Evolutionary conservation across 192 early-diverging fungal genomes (phyloP).

Genomic region (Funneliformis mosseae): DNA sequence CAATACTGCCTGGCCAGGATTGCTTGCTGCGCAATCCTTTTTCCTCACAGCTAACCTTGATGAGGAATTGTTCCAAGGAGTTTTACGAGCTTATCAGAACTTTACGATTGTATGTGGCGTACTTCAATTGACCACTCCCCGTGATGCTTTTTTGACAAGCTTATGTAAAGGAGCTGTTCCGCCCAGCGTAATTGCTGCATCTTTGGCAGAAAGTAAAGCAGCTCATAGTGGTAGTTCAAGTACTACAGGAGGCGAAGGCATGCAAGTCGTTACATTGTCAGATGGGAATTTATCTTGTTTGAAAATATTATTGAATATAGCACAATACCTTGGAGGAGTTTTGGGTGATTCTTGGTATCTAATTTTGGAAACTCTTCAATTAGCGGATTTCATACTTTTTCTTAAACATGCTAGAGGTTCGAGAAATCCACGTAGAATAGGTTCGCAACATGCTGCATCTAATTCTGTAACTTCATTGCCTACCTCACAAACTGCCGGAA

Average conservation of each 20-base stretch:
- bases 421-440: constrained; percentile 45
- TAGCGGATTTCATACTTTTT: constrained; percentile 77
- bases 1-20: constrained; percentile 75
- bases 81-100: constrained; percentile 70
- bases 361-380: constrained; percentile 85
- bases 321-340: constrained; percentile 70
- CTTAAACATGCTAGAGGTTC: constrained; percentile 44
- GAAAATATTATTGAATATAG: constrained; percentile 68
- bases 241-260: neutral
- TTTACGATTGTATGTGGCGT: constrained; percentile 82
- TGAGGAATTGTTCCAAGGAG: constrained; percentile 75
- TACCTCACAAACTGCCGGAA: neutral
- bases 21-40: constrained; percentile 77
- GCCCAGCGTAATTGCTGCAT: constrained; percentile 42
- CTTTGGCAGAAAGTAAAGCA: constrained; percentile 33
- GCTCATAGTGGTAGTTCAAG: constrained; percentile 12
- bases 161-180: constrained; percentile 89
- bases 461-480: constrained; percentile 35
- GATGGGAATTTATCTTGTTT: constrained; percentile 81
- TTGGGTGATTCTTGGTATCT: constrained; percentile 86
- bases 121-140: constrained; percentile 71
- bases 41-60: constrained; percentile 78
- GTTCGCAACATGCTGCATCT: constrained; percentile 26
- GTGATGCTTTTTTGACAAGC: constrained; percentile 83
- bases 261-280: constrained; percentile 53